phyloP scores from a whole-genome alignment of 768 basidiomycete species.

The Pulveroboletus sp. region DNA sequence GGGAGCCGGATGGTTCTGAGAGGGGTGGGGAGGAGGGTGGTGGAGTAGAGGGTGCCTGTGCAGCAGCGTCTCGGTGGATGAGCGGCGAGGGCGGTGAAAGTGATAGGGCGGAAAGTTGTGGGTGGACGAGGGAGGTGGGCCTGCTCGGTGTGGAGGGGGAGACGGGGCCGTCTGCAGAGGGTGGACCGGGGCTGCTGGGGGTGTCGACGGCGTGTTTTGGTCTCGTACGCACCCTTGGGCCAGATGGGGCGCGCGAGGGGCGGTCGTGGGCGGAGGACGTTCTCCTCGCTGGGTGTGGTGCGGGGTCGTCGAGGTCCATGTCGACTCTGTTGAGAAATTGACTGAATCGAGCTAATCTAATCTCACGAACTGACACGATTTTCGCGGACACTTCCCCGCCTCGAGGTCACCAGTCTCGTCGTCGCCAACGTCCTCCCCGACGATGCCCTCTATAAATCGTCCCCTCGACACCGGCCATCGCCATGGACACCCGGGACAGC shows the following conservation, averaged over 20 bases:
- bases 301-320: conserved; percentile 19
- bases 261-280: conserved; percentile 19
- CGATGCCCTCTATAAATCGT: not conserved
- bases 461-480: not conserved
- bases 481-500: not conserved
- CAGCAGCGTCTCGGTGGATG: conserved; percentile 8
- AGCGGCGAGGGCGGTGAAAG: too few species aligned
- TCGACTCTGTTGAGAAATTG: not conserved
- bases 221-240: conserved; percentile 11
- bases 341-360: conserved; percentile 14
- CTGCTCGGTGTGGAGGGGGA: not conserved
- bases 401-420: too few species aligned
- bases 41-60: conserved; percentile 10
- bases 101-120: not conserved
- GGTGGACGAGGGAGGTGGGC: not conserved
- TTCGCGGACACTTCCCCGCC: conserved; percentile 15
- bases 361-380: conserved; percentile 7
- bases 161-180: not conserved
- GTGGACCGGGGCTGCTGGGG: not conserved
- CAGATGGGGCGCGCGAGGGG: conserved; percentile 18
- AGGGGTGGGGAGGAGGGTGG: too few species aligned
- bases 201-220: conserved; percentile 12
- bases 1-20: not conserved
- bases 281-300: not conserved
- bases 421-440: too few species aligned